These are phyloP conservation scores for Ochromonas danica DNA, from an alignment of 108 stramenopile species.

Conservation along the genomic window DNA sequence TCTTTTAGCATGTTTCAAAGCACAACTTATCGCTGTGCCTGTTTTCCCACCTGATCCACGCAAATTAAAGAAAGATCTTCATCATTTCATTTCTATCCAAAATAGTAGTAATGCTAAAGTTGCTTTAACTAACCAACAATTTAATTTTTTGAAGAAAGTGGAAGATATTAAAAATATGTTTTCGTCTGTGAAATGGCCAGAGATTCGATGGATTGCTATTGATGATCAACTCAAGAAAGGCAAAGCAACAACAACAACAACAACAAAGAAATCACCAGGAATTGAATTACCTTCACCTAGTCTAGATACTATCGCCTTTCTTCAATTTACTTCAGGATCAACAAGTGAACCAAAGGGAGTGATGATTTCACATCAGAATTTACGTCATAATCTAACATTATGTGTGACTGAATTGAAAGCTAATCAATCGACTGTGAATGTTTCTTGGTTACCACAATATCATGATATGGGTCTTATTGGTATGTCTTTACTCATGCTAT, in stretches of 20 bases:
- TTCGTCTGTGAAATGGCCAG: conserved; percentile 40
- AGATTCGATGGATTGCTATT: neutral
- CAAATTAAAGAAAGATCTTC: conserved; percentile 49
- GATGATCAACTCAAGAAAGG: conserved; percentile 22
- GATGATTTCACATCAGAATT: conserved; percentile 71
- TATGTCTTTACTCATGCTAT: conserved; percentile 6
- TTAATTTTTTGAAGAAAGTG: conserved; percentile 72
- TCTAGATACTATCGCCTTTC: conserved; percentile 71
- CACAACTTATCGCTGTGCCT: conserved; percentile 51
- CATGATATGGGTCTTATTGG: conserved; percentile 99
- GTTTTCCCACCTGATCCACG: conserved; percentile 91
- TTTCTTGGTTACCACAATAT: conserved; percentile 99
- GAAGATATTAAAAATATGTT: conserved; percentile 50
- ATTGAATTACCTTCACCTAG: neutral
- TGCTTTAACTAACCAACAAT: conserved; percentile 78
- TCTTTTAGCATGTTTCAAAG: conserved; percentile 86
- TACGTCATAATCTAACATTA: conserved; percentile 83
- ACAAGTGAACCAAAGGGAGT: conserved; percentile 72
- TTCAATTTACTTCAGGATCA: conserved; percentile 96
- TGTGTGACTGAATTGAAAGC: conserved; percentile 72
- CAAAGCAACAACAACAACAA: neutral
- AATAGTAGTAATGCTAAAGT: conserved; percentile 70
- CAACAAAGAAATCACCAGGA: neutral
- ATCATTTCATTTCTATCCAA: conserved; percentile 67
- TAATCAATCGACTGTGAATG: conserved; percentile 72